These are phyloP conservation scores for Pyrenochaeta sp. DNA, from an alignment of 2,329 filamentous ascomycete species.

Conservation along the genomic window DNA sequence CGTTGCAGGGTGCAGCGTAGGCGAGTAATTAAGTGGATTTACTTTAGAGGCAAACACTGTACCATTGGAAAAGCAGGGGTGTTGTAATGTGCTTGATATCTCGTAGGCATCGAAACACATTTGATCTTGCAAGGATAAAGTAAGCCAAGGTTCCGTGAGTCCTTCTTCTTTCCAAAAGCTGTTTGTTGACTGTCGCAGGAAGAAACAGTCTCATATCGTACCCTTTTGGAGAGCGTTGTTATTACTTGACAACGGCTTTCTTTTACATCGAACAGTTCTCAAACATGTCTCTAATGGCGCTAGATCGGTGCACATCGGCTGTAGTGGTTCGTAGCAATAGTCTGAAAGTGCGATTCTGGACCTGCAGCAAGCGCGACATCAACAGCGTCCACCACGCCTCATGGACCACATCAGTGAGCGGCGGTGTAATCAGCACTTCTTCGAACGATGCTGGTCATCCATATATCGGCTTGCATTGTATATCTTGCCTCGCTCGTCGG, in stretches of 20 bases:
- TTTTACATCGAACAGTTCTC: neutral
- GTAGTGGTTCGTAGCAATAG: neutral
- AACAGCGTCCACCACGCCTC: neutral
- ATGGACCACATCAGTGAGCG: neutral
- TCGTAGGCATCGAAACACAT: neutral
- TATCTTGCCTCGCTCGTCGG: neutral
- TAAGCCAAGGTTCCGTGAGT: no score
- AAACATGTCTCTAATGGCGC: neutral
- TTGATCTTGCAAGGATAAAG: no score
- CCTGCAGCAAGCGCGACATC: neutral
- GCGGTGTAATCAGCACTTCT: neutral
- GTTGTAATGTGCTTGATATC: neutral
- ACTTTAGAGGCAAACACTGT: neutral
- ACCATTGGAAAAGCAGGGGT: neutral
- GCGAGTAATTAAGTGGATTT: neutral
- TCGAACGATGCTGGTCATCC: neutral
- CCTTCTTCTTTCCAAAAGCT: no score
- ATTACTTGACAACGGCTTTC: neutral
- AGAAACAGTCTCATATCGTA: neutral
- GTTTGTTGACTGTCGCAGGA: neutral
- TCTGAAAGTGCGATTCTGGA: neutral
- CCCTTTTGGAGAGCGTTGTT: neutral
- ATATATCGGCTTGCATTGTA: neutral
- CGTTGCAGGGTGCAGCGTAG: slow-evolving; percentile 57
- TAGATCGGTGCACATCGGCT: neutral